These are phyloP conservation scores for Leccinellum albellum DNA, from an alignment of 768 basidiomycete genomes.

Conservation along the genomic window DNA sequence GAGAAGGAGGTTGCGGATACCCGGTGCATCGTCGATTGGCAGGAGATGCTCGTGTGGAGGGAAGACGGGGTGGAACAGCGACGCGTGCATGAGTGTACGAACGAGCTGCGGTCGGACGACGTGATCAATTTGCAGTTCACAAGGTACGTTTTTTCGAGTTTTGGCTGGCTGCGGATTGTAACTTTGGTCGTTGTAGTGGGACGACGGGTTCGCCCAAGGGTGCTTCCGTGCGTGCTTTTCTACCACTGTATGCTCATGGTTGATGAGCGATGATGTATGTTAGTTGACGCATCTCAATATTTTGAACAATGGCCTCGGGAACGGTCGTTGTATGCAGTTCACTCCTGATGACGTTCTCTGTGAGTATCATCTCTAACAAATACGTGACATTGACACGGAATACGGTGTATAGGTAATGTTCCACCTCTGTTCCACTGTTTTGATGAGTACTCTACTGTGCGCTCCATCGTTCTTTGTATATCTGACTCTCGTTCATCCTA, in stretches of 20 bases:
- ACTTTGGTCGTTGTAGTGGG: slow-evolving; percentile 43
- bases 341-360: slow-evolving; percentile 66
- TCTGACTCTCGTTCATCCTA: slow-evolving; percentile 16
- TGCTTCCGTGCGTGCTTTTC: slow-evolving; percentile 56
- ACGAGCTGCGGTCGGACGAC: slow-evolving; percentile 54
- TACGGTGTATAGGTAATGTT: slow-evolving; percentile 56
- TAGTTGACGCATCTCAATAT: slow-evolving; percentile 78
- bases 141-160: slow-evolving; percentile 46
- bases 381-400: slow-evolving; percentile 1
- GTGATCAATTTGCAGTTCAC: slow-evolving; percentile 84
- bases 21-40: slow-evolving; percentile 61
- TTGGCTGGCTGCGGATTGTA: neutral
- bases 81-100: slow-evolving; percentile 40
- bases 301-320: slow-evolving; percentile 71
- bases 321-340: slow-evolving; percentile 68
- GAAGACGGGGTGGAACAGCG: slow-evolving; percentile 45
- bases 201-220: slow-evolving; percentile 82
- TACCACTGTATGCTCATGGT: neutral
- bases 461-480: neutral
- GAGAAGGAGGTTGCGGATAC: slow-evolving; percentile 38
- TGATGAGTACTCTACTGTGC: slow-evolving; percentile 55
- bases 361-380: slow-evolving; percentile 29
- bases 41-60: slow-evolving; percentile 67
- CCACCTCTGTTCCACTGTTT: slow-evolving; percentile 88
- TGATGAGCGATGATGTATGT: neutral